A percentile compares a stretch with the other conserved stretches of the same genome.
Conservation (phyloP, 208 protist genomes). For the Acanthamoeba divionensis region DNA sequence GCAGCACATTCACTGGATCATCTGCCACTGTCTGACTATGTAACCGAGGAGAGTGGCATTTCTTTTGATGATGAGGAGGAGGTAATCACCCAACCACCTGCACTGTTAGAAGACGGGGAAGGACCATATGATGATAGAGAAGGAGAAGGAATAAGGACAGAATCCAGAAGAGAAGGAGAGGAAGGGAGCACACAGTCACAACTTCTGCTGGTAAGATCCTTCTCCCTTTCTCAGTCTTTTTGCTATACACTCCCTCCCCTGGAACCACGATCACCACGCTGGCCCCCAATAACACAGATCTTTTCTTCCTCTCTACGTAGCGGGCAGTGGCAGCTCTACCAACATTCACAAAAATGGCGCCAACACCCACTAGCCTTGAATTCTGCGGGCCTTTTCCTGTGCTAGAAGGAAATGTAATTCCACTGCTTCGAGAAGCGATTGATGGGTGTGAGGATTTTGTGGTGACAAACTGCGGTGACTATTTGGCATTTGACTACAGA, state of each 20-base stretch:
- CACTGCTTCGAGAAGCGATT: conserved; percentile 51
- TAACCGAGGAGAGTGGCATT: background rate
- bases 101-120: background rate
- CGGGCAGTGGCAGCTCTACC: background rate
- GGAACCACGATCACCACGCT: background rate
- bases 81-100: background rate
- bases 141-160: background rate
- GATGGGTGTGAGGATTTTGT: background rate
- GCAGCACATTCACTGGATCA: background rate
- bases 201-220: too few relatives aligned
- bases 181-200: too few relatives aligned
- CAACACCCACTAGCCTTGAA: background rate
- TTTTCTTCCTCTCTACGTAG: background rate
- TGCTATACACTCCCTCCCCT: too few relatives aligned
- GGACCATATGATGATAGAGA: background rate
- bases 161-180: background rate
- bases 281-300: background rate
- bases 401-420: conserved; percentile 53
- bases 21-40: background rate
- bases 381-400: conserved; percentile 7
- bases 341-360: background rate
- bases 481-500: conserved; percentile 53
- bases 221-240: too few relatives aligned
- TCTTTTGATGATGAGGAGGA: background rate
- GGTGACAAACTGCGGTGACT: background rate